These are phyloP conservation scores for Anisogramma anomala DNA, from an alignment of 2,329 filamentous ascomycete genomes.

Conservation along the genomic window DNA sequence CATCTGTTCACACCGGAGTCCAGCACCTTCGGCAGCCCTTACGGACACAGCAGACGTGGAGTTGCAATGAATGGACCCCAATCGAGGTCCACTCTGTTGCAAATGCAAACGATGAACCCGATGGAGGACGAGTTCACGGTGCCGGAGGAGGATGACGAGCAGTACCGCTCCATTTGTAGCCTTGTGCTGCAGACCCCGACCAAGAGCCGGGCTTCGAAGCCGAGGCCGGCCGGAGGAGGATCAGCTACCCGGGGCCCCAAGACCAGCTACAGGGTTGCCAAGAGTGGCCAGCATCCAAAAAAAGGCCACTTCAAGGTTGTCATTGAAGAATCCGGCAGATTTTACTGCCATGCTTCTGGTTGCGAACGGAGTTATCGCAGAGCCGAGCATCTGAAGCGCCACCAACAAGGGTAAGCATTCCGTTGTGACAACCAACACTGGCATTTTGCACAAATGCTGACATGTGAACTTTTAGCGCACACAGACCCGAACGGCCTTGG, in stretches of 20 bases:
- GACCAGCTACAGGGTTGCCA: conserved; percentile 7
- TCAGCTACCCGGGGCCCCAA: conserved; percentile 1
- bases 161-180: no score
- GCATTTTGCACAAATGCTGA: background rate
- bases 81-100: conserved; percentile 10
- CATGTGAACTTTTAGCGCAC: background rate
- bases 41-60: conserved; percentile 9
- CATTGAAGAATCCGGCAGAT: no score
- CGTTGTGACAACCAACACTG: no score
- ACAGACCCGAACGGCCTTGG: conserved; percentile 8
- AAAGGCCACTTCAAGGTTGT: no score
- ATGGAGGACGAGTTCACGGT: no score
- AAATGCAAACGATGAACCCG: background rate
- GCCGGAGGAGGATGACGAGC: no score
- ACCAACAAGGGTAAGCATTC: conserved; percentile 9
- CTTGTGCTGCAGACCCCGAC: conserved; percentile 4
- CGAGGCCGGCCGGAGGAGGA: conserved; percentile 5
- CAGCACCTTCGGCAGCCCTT: conserved; percentile 6
- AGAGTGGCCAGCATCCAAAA: conserved; percentile 7
- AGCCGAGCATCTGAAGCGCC: conserved; percentile 12
- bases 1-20: conserved; percentile 8
- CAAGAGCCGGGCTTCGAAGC: conserved; percentile 6
- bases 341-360: no score
- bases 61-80: conserved; percentile 12
- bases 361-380: conserved; percentile 11